These are phyloP conservation scores for Lepidium sativum DNA, from an alignment of 345 rosid species.

Conservation along the genomic window DNA sequence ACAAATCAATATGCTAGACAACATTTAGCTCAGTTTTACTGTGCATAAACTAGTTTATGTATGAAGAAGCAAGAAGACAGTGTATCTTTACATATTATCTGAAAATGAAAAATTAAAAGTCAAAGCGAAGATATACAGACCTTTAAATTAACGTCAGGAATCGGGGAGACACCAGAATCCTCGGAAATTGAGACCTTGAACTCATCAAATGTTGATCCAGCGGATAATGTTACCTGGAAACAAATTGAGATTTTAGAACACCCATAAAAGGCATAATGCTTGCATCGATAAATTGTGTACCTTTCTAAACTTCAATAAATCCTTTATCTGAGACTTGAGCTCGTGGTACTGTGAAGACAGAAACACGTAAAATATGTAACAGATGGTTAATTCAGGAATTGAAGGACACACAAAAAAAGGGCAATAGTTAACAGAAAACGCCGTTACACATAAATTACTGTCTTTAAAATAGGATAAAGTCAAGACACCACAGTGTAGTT, in stretches of 20 bases:
- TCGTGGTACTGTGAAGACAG: conserved; percentile 61
- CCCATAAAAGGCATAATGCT: conserved; percentile 9
- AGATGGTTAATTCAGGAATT: background rate
- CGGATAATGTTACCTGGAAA: conserved; percentile 46
- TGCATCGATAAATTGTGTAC: conserved; percentile 25
- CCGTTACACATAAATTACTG: background rate
- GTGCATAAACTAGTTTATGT: background rate
- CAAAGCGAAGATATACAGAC: conserved; percentile 24
- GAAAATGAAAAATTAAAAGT: background rate
- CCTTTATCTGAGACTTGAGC: conserved; percentile 68
- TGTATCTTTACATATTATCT: conserved; percentile 1
- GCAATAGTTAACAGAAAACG: background rate
- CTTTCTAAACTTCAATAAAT: conserved; percentile 65
- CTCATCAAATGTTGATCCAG: conserved; percentile 69
- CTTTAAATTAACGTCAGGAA: conserved; percentile 60
- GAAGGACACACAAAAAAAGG: background rate
- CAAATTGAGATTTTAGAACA: conserved; percentile 16
- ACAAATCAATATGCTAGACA: background rate
- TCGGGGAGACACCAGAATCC: conserved; percentile 38
- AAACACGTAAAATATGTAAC: conserved; percentile 1
- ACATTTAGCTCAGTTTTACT: background rate
- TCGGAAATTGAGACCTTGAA: conserved; percentile 57
- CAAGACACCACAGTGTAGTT: background rate
- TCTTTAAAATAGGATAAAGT: background rate
- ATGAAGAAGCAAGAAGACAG: background rate